Evolutionary conservation across 352 stramenopile species (phyloP).

Genomic region (Phytophthora tubulina): DNA sequence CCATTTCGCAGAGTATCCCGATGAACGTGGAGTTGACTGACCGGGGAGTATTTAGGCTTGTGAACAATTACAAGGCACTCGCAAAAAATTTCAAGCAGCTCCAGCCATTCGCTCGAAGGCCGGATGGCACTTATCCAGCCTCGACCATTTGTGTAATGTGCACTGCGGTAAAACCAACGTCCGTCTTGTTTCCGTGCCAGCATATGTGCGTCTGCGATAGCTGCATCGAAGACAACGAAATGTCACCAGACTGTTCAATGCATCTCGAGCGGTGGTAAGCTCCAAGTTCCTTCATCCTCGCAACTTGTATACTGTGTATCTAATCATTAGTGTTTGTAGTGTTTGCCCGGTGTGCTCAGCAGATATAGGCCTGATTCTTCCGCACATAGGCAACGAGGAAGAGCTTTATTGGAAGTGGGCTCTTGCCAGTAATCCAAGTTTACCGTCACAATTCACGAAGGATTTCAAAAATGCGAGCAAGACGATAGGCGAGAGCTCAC

Average conservation of each 20-base stretch:
- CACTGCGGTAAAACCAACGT: slow-evolving; percentile 27
- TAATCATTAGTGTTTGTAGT: slow-evolving; percentile 33
- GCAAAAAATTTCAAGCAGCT: slow-evolving; percentile 53
- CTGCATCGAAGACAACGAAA: slow-evolving; percentile 54
- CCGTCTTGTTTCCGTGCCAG: slow-evolving; percentile 51
- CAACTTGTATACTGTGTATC: not conserved
- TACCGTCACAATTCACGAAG: slow-evolving; percentile 54
- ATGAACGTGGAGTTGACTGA: slow-evolving; percentile 12
- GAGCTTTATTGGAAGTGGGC: slow-evolving; percentile 70
- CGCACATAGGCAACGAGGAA: slow-evolving; percentile 56
- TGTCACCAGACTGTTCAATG: slow-evolving; percentile 36
- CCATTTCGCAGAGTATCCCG: slow-evolving; percentile 13
- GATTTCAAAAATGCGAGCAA: slow-evolving; percentile 55
- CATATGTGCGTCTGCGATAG: slow-evolving; percentile 68
- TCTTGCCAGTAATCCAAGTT: slow-evolving; percentile 44
- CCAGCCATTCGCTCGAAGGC: slow-evolving; percentile 53
- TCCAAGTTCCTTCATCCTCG: not conserved
- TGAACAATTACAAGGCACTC: slow-evolving; percentile 62
- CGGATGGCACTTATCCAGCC: slow-evolving; percentile 48
- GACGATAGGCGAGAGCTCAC: slow-evolving; percentile 1
- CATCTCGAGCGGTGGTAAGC: slow-evolving; percentile 42
- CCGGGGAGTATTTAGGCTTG: slow-evolving; percentile 27
- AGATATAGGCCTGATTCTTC: slow-evolving; percentile 69
- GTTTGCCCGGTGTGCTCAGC: slow-evolving; percentile 62
- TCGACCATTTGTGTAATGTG: slow-evolving; percentile 56